Evolutionary conservation across 805 yeast genomes (phyloP).

Genomic region (Candida ficus): DNA sequence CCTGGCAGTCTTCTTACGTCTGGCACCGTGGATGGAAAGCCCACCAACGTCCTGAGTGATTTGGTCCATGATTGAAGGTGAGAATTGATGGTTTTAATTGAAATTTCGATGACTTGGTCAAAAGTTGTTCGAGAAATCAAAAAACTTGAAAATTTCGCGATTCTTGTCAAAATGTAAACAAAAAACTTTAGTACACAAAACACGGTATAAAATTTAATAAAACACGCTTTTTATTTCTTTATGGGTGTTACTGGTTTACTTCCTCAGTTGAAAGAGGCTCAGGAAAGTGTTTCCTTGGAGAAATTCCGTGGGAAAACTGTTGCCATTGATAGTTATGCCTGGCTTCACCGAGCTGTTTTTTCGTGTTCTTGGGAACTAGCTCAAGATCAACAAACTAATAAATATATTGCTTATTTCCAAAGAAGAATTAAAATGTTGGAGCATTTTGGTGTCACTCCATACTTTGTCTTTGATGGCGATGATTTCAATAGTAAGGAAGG

Average conservation of each 20-base stretch:
- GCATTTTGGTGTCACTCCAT: slow-evolving; percentile 68
- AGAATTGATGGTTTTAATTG: not conserved
- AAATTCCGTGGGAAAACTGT: slow-evolving; percentile 66
- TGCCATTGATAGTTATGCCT: slow-evolving; percentile 95
- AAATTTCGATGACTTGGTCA: slow-evolving; percentile 1
- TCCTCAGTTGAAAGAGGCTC: slow-evolving; percentile 73
- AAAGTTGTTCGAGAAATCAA: not conserved
- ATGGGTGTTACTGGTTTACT: slow-evolving; percentile 87
- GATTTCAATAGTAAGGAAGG: slow-evolving; percentile 69
- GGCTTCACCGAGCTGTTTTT: slow-evolving; percentile 87
- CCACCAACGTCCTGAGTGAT: slow-evolving; percentile 12
- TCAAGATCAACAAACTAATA: slow-evolving; percentile 61
- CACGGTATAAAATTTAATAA: no score
- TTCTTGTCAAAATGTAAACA: not conserved
- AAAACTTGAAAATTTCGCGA: not conserved
- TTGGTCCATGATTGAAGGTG: slow-evolving; percentile 6
- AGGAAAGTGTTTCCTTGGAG: slow-evolving; percentile 50
- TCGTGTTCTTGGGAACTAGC: slow-evolving; percentile 83
- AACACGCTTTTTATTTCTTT: not conserved
- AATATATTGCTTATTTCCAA: slow-evolving; percentile 65
- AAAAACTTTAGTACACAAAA: no score
- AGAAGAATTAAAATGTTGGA: slow-evolving; percentile 62
- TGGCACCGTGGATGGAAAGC: slow-evolving; percentile 10
- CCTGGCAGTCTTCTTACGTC: slow-evolving; percentile 23
- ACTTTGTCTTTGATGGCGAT: slow-evolving; percentile 92